phyloP scores from a whole-genome alignment of 2,329 filamentous ascomycete genomes.

The Botryotinia globosa region DNA sequence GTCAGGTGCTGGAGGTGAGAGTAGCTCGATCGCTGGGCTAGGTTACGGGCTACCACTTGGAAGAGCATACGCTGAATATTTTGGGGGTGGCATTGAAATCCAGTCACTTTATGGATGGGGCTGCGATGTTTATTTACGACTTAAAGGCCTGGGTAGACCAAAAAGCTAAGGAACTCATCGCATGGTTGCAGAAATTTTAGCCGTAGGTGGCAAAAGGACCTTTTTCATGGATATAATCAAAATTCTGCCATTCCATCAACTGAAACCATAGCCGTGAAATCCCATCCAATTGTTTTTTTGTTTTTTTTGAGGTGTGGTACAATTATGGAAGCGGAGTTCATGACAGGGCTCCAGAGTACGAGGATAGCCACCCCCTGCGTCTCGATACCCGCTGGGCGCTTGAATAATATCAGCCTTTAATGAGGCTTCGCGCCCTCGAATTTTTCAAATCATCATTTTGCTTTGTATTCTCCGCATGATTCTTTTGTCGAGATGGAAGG shows the following conservation, averaged over 20 bases:
- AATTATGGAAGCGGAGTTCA: background rate
- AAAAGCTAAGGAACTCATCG: slow-evolving; percentile 21
- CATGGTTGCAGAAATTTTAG: background rate
- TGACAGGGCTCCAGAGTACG: background rate
- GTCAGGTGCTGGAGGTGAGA: slow-evolving; percentile 66
- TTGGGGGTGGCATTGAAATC: slow-evolving; percentile 91
- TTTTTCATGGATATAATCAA: background rate
- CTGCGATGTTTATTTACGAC: slow-evolving; percentile 60
- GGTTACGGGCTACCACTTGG: slow-evolving; percentile 91
- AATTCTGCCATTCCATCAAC: background rate
- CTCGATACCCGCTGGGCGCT: background rate
- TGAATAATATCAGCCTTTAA: background rate
- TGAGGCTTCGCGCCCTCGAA: background rate
- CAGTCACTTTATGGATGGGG: slow-evolving; percentile 96
- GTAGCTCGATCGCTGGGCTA: slow-evolving; percentile 84
- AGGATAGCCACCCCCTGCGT: background rate
- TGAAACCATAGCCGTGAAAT: background rate
- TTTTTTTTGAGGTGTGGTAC: slow-evolving; percentile 16
- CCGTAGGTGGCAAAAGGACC: background rate
- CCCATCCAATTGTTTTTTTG: slow-evolving; percentile 9
- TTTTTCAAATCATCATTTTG: background rate
- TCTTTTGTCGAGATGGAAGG: background rate
- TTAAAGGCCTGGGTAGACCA: slow-evolving; percentile 41
- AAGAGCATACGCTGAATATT: slow-evolving; percentile 95
- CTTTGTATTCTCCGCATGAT: background rate